phyloP scores from a whole-genome alignment of 768 basidiomycete genomes.

The Lanmaoa pseudosensibilis region DNA sequence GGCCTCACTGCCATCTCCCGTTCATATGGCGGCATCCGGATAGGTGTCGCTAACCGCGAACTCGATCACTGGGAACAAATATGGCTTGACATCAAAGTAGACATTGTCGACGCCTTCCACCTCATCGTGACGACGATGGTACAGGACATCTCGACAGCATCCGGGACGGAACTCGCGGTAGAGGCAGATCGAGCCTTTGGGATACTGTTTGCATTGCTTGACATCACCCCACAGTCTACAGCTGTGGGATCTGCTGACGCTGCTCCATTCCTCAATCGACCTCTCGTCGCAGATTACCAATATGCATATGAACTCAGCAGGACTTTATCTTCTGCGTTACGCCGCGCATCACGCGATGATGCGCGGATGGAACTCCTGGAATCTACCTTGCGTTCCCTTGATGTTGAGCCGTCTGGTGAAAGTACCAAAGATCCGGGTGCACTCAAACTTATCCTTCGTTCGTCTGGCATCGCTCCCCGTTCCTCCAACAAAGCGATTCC shows the following conservation, averaged over 20 bases:
- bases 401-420: constrained; percentile 17
- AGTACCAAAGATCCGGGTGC: constrained; percentile 48
- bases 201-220: constrained; percentile 58
- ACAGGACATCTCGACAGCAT: constrained; percentile 44
- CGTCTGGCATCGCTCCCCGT: constrained; percentile 49
- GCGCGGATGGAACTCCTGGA: constrained; percentile 58
- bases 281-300: constrained; percentile 73
- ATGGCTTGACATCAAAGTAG: constrained; percentile 73
- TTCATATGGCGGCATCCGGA: constrained; percentile 58
- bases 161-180: constrained; percentile 42
- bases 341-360: constrained; percentile 51
- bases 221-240: constrained; percentile 35
- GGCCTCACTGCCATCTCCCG: constrained; percentile 55
- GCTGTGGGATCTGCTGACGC: constrained; percentile 17
- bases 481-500: constrained; percentile 20
- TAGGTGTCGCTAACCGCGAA: constrained; percentile 27
- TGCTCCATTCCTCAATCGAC: constrained; percentile 63
- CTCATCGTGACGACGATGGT: constrained; percentile 52
- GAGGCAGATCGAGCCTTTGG: constrained; percentile 58
- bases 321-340: constrained; percentile 47
- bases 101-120: constrained; percentile 69
- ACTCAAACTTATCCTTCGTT: constrained; percentile 62
- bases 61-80: constrained; percentile 68
- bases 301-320: constrained; percentile 58
- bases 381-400: constrained; percentile 45